Conservation (phyloP, 1,139 yeast species). For the Candida sanyaensis region DNA sequence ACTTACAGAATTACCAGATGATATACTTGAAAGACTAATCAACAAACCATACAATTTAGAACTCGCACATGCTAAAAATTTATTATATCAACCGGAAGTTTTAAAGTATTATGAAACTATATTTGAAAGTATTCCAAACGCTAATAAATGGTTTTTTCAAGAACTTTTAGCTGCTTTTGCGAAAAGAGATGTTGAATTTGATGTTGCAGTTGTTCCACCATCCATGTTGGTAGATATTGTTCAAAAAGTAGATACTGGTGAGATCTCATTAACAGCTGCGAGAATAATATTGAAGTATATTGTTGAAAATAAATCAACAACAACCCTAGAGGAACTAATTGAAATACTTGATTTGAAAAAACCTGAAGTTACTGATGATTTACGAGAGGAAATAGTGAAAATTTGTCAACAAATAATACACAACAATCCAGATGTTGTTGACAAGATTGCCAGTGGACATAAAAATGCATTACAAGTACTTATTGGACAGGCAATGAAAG, state of each 20-base stretch:
- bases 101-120: slow-evolving; percentile 56
- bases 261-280: slow-evolving; percentile 56
- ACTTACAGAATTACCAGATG: slow-evolving; percentile 70
- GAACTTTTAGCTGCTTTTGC: slow-evolving; percentile 73
- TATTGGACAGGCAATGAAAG: slow-evolving; percentile 84
- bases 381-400: slow-evolving; percentile 45
- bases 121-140: slow-evolving; percentile 33
- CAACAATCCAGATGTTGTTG: slow-evolving; percentile 57
- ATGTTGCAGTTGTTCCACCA: slow-evolving; percentile 31
- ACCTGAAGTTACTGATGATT: slow-evolving; percentile 34
- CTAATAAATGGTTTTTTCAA: slow-evolving; percentile 84
- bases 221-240: slow-evolving; percentile 27
- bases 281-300: slow-evolving; percentile 62
- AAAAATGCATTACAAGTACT: slow-evolving; percentile 70
- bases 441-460: slow-evolving; percentile 58
- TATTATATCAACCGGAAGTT: slow-evolving; percentile 47
- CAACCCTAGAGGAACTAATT: slow-evolving; percentile 45
- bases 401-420: slow-evolving; percentile 56
- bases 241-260: slow-evolving; percentile 20
- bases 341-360: slow-evolving; percentile 55
- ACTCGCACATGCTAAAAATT: slow-evolving; percentile 69
- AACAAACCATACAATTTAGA: slow-evolving; percentile 57
- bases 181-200: slow-evolving; percentile 47
- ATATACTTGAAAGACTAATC: slow-evolving; percentile 50
- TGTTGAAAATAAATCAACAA: slow-evolving; percentile 43